phyloP scores from a whole-genome alignment of 2,329 filamentous ascomycete species.

The Alternaria sp. region DNA sequence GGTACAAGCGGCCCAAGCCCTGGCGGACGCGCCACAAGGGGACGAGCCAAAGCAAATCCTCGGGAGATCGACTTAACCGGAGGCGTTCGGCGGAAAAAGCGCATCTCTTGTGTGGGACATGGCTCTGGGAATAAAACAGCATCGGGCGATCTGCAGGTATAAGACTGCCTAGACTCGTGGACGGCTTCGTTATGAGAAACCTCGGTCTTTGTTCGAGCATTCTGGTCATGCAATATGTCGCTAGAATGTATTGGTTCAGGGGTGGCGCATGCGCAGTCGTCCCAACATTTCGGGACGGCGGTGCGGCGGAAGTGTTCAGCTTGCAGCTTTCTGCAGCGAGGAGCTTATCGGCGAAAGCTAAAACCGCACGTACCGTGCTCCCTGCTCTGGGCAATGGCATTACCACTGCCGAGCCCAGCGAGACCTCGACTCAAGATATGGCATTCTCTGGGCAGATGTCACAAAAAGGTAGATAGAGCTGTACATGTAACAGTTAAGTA shows the following conservation, averaged over 20 bases:
- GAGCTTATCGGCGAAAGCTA: slow-evolving; percentile 1
- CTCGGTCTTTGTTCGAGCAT: background rate
- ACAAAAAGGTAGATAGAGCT: background rate
- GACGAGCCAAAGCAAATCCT: background rate
- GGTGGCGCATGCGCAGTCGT: background rate
- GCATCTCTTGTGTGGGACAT: background rate
- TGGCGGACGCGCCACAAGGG: background rate
- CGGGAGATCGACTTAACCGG: slow-evolving; percentile 4
- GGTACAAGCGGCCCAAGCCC: slow-evolving; percentile 7
- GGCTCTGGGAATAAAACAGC: background rate
- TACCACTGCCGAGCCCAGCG: background rate
- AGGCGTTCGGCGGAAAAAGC: slow-evolving; percentile 6
- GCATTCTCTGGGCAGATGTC: background rate
- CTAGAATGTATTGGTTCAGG: slow-evolving; percentile 4
- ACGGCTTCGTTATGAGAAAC: background rate
- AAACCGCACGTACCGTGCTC: background rate
- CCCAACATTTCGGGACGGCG: slow-evolving; percentile 2
- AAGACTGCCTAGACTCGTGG: background rate
- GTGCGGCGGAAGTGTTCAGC: background rate
- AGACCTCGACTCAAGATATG: background rate
- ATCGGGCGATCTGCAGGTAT: background rate
- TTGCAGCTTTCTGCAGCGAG: background rate
- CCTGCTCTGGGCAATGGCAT: background rate
- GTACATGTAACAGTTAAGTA: background rate
- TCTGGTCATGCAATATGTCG: background rate